Percentiles rank a stretch among this genome's conserved stretches.
phyloP scores from a whole-genome alignment of 2,329 filamentous ascomycete species.

The Aspergillus pseudoterreus region DNA sequence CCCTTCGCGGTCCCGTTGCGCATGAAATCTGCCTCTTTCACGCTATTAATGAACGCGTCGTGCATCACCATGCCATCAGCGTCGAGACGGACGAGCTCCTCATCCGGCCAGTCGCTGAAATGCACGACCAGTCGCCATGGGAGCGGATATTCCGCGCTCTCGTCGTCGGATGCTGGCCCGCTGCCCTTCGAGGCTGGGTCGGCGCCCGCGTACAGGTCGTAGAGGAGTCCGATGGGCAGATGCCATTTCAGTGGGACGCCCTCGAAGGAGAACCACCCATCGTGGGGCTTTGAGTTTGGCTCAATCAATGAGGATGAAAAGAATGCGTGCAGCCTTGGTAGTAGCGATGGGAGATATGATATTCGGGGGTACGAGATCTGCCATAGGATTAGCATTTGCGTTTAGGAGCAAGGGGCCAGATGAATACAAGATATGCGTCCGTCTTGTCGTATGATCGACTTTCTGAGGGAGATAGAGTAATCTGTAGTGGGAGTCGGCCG shows the following conservation, averaged over 20 bases:
- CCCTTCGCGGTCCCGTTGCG: constrained; percentile 83
- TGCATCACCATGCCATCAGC: constrained; percentile 53
- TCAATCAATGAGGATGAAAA: constrained; percentile 58
- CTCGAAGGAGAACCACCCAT: constrained; percentile 65
- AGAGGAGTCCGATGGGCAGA: constrained; percentile 65
- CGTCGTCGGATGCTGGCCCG: constrained; percentile 16
- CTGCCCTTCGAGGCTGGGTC: constrained; percentile 37
- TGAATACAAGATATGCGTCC: constrained; percentile 56
- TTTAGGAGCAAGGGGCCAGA: neutral
- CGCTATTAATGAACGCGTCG: constrained; percentile 65
- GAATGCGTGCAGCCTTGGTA: constrained; percentile 61
- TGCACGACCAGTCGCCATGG: constrained; percentile 64
- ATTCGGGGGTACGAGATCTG: constrained; percentile 61
- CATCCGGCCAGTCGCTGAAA: constrained; percentile 56
- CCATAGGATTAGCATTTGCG: neutral
- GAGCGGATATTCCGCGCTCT: constrained; percentile 28
- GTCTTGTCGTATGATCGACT: constrained; percentile 58
- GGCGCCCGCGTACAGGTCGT: constrained; percentile 63
- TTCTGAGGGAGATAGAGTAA: constrained; percentile 56
- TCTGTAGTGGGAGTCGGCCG: constrained; percentile 58
- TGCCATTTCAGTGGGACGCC: constrained; percentile 69
- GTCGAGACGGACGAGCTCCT: constrained; percentile 58
- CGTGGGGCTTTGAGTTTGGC: constrained; percentile 47
- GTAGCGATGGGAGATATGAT: constrained; percentile 65
- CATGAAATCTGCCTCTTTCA: constrained; percentile 81